Base-by-base conservation (phyloP, 352 stramenopile genomes). In the Blastocystis hominis region DNA sequence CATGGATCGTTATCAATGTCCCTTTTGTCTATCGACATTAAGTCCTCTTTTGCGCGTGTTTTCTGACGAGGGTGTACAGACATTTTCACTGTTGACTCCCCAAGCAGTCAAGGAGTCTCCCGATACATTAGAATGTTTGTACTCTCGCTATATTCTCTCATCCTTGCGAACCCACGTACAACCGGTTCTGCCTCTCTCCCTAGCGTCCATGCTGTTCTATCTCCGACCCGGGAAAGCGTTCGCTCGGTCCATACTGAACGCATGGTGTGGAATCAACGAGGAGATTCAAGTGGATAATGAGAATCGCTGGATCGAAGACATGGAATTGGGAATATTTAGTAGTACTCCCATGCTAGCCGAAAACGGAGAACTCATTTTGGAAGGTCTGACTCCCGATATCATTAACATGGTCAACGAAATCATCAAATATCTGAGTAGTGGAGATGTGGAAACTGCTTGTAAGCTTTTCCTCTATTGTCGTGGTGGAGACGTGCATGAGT, bases 371-470 rank as follows among this genome's bases (percentile, higher is more conserved):
- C 50, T 56, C 7, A 17, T 56, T 56, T 17, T 56, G 50, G 7
- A 17, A 17, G 20, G 3, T 34, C 30, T 77, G 20, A 77, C 66
- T 3, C 20, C 20, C 9, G 69, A 80, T 15, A 46, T 80, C 24
- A 2, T 61, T 44, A 46, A 34, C 36, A 63, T 80, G 10, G 17
- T 80, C 24, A 80, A 80, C 17, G 69, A 80, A n/a, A 80, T 80
- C 3, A 1, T 80, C 2, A 34, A 2, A 1, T 80, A 80, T 80
- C 6, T 80, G 7, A 61, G 42, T 46, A 38, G 2, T 15, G 44
- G 24, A 46, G 69, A 80, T 61, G 6, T 80, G 34, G n/a, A 61
- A 46, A 80, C 50, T 63, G 69, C 69, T 5, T 61, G 9, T 9
- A 80, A 80, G 40, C 0, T 80, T 2, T 80, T 63, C 40, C 30